Percentiles rank a stretch among this genome's conserved stretches.
Conservation (phyloP, 2,329 filamentous ascomycete genomes). For the Botrytis medusae region DNA sequence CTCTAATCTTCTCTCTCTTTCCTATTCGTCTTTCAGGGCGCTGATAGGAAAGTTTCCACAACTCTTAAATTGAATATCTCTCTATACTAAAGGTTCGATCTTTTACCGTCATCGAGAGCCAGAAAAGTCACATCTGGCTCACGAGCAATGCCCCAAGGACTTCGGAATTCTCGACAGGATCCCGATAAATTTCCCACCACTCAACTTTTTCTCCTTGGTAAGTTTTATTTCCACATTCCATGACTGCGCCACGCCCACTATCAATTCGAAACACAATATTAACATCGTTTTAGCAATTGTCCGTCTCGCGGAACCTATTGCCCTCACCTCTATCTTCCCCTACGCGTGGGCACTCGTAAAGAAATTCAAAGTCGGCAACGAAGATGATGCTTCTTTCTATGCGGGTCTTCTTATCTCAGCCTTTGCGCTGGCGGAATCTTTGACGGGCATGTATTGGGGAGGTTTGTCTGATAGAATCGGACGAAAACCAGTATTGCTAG, state of each 20-base stretch:
- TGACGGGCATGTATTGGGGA: constrained; percentile 89
- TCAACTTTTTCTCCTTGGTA: constrained; percentile 84
- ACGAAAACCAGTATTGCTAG: constrained; percentile 78
- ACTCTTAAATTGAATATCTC: neutral
- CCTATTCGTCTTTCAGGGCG: constrained; percentile 4
- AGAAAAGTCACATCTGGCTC: constrained; percentile 30
- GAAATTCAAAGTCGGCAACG: constrained; percentile 68
- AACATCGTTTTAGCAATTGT: constrained; percentile 68
- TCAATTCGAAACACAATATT: constrained; percentile 16
- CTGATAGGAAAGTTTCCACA: neutral
- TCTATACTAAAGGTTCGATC: neutral
- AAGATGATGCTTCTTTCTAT: constrained; percentile 80
- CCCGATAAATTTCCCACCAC: constrained; percentile 75
- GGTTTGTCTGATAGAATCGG: constrained; percentile 77
- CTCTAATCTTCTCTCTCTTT: neutral
- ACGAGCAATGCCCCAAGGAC: constrained; percentile 36
- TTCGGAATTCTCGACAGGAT: constrained; percentile 49
- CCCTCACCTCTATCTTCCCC: constrained; percentile 88
- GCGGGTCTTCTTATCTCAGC: constrained; percentile 85
- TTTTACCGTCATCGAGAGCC: constrained; percentile 10
- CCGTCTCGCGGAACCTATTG: constrained; percentile 87
- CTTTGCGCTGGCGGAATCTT: constrained; percentile 77
- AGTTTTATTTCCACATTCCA: constrained; percentile 39
- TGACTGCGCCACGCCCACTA: constrained; percentile 12
- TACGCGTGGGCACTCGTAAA: constrained; percentile 86